These are phyloP conservation scores for Pichia sorboxylosa DNA, from an alignment of 1,139 yeast species.

Conservation along the genomic window DNA sequence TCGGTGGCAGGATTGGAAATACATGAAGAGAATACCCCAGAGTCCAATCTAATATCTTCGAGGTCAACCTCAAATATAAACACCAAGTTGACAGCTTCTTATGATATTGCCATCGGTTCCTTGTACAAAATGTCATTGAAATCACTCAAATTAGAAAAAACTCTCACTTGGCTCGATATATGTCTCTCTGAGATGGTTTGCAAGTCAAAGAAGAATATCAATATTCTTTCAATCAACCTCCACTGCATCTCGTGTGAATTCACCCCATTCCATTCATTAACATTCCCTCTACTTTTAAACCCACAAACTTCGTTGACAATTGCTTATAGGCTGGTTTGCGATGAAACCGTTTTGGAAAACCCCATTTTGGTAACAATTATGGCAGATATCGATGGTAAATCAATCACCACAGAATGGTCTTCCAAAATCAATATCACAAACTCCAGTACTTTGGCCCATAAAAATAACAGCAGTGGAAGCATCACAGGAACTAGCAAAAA, in stretches of 20 bases:
- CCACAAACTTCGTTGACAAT: constrained; percentile 27
- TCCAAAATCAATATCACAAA: constrained; percentile 44
- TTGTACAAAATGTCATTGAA: constrained; percentile 42
- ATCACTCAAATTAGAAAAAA: constrained; percentile 27
- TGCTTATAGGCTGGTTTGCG: constrained; percentile 33
- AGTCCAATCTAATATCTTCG: too few species aligned
- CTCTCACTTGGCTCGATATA: constrained; percentile 48
- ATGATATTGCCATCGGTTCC: constrained; percentile 32
- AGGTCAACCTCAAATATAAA: too few species aligned
- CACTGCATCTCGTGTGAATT: constrained; percentile 33
- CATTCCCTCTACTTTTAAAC: constrained; percentile 23
- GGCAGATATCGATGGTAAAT: constrained; percentile 18
- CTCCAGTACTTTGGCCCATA: background rate
- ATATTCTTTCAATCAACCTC: constrained; percentile 28
- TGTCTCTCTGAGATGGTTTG: constrained; percentile 38
- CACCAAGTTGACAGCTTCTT: constrained; percentile 3
- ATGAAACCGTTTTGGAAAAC: constrained; percentile 26
- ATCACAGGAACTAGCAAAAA: background rate
- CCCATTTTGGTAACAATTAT: constrained; percentile 27
- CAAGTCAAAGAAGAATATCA: constrained; percentile 19
- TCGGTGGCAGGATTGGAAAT: too few species aligned
- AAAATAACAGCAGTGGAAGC: constrained; percentile 1
- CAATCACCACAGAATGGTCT: constrained; percentile 46
- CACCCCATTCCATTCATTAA: constrained; percentile 22
- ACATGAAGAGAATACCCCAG: too few species aligned